phyloP scores from a whole-genome alignment of 345 rosid genomes.

The Pugionium cornutum region DNA sequence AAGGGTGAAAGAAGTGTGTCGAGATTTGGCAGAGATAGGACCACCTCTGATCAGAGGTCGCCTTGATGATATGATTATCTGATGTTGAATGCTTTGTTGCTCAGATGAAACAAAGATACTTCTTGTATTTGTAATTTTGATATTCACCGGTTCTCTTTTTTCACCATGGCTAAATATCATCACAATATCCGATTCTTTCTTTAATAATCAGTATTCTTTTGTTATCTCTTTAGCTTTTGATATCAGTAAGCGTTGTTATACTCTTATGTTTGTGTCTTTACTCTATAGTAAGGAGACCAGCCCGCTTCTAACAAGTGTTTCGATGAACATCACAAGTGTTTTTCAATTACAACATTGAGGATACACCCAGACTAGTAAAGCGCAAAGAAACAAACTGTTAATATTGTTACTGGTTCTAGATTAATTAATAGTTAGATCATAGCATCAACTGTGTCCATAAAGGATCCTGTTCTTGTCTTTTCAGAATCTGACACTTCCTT shows the following conservation, averaged over 20 bases:
- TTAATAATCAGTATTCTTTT: too few species aligned
- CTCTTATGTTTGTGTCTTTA: too few species aligned
- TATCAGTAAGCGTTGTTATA: too few species aligned
- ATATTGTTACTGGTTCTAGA: too few species aligned
- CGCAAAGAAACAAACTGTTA: not conserved
- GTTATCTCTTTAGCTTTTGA: too few species aligned
- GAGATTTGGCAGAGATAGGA: slow-evolving; percentile 78
- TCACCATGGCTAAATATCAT: too few species aligned
- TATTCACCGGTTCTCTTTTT: too few species aligned
- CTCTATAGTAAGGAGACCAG: too few species aligned
- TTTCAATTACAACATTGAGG: slow-evolving; percentile 10
- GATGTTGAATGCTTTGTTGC: too few species aligned
- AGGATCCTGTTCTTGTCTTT: slow-evolving; percentile 34
- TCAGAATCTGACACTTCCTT: slow-evolving; percentile 32
- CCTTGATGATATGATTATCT: slow-evolving; percentile 66
- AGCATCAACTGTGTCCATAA: slow-evolving; percentile 37
- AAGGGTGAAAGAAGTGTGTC: slow-evolving; percentile 72
- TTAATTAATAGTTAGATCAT: not conserved
- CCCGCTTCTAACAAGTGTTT: too few species aligned
- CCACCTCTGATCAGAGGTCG: slow-evolving; percentile 56
- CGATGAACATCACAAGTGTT: slow-evolving; percentile 7
- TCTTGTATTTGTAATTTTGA: slow-evolving; percentile 2
- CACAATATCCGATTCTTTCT: too few species aligned
- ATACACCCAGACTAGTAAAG: not conserved
- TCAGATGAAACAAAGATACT: not conserved